phyloP scores from a whole-genome alignment of 139 green algal genomes.

The Nannochloris sp. region DNA sequence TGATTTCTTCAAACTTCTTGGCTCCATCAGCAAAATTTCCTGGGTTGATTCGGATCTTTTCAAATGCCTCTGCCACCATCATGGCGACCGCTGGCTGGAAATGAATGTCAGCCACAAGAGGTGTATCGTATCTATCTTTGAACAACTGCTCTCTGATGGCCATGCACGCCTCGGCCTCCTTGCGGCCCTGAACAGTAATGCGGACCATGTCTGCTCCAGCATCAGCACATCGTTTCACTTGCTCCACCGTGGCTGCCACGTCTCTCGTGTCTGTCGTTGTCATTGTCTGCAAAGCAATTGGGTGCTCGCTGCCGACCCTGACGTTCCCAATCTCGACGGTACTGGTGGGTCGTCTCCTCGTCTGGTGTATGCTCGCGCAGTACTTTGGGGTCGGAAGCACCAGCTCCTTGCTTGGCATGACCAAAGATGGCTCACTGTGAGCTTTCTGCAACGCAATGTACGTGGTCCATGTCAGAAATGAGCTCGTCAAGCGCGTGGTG shows the following conservation, averaged over 20 bases:
- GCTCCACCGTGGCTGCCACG: constrained; percentile 81
- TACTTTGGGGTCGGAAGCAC: constrained; percentile 55
- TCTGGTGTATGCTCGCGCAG: constrained; percentile 75
- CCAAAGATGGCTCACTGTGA: neutral
- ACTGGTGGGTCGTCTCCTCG: constrained; percentile 68
- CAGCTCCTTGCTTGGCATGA: constrained; percentile 1
- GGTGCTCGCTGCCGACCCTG: constrained; percentile 82
- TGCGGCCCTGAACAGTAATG: constrained; percentile 93
- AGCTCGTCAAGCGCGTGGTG: no score
- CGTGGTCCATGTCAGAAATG: neutral
- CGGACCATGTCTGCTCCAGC: constrained; percentile 89
- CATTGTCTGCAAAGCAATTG: constrained; percentile 95
- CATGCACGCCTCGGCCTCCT: constrained; percentile 88
- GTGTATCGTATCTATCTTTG: constrained; percentile 85
- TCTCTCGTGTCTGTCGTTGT: constrained; percentile 94
- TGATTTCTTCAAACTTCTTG: constrained; percentile 88
- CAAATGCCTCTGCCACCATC: constrained; percentile 96
- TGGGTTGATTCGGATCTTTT: constrained; percentile 93
- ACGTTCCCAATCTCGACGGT: constrained; percentile 87
- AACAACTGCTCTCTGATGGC: constrained; percentile 90
- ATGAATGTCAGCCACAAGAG: constrained; percentile 98
- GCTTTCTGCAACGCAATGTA: constrained; percentile 1
- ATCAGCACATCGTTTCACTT: constrained; percentile 96
- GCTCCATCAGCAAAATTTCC: constrained; percentile 94
- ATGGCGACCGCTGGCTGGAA: constrained; percentile 93